A percentile compares a stretch with the other conserved stretches of the same genome.
Evolutionary conservation across 2,329 filamentous ascomycete genomes (phyloP).

Genomic region (Pyrenochaeta sp.): DNA sequence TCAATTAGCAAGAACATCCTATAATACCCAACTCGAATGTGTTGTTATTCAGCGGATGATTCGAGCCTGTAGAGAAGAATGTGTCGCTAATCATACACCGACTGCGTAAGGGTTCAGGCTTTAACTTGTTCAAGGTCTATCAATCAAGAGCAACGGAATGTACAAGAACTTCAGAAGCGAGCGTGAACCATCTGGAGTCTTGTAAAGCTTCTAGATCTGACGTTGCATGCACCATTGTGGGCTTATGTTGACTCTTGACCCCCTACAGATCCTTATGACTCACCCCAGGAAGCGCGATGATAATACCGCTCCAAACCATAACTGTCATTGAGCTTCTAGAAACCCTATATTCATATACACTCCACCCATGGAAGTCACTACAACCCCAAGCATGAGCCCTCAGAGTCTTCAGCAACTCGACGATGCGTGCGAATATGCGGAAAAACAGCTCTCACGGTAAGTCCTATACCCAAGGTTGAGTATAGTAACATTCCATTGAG

Average conservation of each 20-base stretch:
- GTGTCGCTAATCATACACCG: not conserved
- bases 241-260: not conserved
- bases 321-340: not conserved
- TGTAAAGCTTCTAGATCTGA: not conserved
- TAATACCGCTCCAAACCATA: not conserved
- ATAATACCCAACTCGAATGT: not conserved
- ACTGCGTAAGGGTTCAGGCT: not conserved
- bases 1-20: not conserved
- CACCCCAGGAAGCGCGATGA: not conserved
- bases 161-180: no score
- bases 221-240: not conserved
- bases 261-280: not conserved
- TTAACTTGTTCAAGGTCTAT: not conserved
- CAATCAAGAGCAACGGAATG: no score
- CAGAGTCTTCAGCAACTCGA: not conserved
- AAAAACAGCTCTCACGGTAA: slow-evolving; percentile 3
- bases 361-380: not conserved
- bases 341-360: not conserved
- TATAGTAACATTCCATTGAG: not conserved
- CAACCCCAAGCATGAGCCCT: not conserved
- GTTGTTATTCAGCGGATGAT: not conserved
- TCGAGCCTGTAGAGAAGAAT: no score
- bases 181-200: no score
- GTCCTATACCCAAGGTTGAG: not conserved
- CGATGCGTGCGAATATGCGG: not conserved